Evolutionary conservation across 1,284 basidiomycete genomes (phyloP), one percentile per base, ranked within the genome.

Genomic region (Boletus mariae): DNA sequence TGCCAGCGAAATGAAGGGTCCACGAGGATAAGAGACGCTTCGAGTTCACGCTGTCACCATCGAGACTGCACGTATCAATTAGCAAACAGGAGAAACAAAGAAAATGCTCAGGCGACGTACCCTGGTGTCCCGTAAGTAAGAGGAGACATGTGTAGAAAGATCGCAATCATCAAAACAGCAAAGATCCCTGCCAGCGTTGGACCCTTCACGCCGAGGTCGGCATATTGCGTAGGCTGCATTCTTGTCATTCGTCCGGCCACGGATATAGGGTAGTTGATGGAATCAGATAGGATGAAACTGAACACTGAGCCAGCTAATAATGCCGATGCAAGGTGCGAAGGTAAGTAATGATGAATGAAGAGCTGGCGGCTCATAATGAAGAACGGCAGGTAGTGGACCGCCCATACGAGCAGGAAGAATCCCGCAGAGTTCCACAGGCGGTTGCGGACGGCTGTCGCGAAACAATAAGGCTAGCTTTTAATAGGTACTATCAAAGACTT

Each of bases 311-410:
- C 97, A 15, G 95, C 92, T 45, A 97, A 85, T 52, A 99, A 78
- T 13, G 93, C 88, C 7, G 94, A 95, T 25, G 92, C 90, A 40
- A 99, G 80, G 69, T 96, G 93, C 0, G 93, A 92, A 5, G 96
- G 96, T 8, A 99, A 85, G 70, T 99, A 99, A 72, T 99, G 96
- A 71, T 99, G 96, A 38, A 99, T 78, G 80, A 98, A 98, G 32
- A 96, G 80, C 69, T 99, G 97, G 51, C 97, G 91, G 65, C 82
- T 89, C 94, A 99, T 98, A 34, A 98, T 80, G 85, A 92, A 99
- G 82, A 99, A 99, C 11, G 97, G 97, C 66, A 92, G 76, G 75
- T 98, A 99, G 73, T 99, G 97, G 58, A 90, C 92, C 7, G 83
- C 87, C 97, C 97, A 99, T 10, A 96, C 84, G 37, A 94, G 75